Evolutionary conservation across 2,329 filamentous ascomycete species (phyloP), one percentile per base, ranked within the genome.

Genomic region (Trichoderma brevicompactum): DNA sequence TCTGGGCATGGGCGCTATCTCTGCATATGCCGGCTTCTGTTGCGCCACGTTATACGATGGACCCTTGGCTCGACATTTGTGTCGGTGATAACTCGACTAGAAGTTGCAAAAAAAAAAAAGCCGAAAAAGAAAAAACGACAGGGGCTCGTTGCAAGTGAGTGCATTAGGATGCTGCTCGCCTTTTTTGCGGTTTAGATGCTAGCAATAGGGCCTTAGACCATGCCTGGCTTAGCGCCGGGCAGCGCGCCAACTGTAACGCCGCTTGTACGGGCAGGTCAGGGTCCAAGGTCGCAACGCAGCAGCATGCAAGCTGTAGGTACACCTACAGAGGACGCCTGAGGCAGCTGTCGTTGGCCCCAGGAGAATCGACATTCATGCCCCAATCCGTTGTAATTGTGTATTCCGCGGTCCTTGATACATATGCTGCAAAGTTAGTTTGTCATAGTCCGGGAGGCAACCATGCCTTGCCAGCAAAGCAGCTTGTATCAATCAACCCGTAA

Each of bases 101-200:
- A 3, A 46, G 40, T 6, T 40, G 15, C 4, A 34, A 17, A 50
- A n/a, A 50, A 15, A 13, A 19, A 3, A 23, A 32, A 23, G 12
- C 6, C 15, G 19, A 19, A 38, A 38, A 36, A 15, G 2, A 59
- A 36, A 23, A 38, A 23, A 15, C 34, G 23, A 61, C 48, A 40
- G 40, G 40, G 58, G 58, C 48, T 52, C 7, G 58, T 52, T 32
- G 58, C 58, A 52, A 61, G 58, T 61, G 48, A 61, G 48, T 61
- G 58, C 58, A 61, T 61, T 43, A 52, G 58, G 7, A 50, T 12
- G 32, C n/a, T 52, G 58, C 46, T 52, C 58, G 58, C 58, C 58
- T 52, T n/a, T 60, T 28, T 49, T 38, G 36, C 56, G 44, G 36
- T 61, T 61, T 61, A 12, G 15, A 60, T 50, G 44, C 56, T 41